These are phyloP conservation scores for Starmerella potacharoeniae DNA, from an alignment of 805 yeast genomes.

Conservation along the genomic window DNA sequence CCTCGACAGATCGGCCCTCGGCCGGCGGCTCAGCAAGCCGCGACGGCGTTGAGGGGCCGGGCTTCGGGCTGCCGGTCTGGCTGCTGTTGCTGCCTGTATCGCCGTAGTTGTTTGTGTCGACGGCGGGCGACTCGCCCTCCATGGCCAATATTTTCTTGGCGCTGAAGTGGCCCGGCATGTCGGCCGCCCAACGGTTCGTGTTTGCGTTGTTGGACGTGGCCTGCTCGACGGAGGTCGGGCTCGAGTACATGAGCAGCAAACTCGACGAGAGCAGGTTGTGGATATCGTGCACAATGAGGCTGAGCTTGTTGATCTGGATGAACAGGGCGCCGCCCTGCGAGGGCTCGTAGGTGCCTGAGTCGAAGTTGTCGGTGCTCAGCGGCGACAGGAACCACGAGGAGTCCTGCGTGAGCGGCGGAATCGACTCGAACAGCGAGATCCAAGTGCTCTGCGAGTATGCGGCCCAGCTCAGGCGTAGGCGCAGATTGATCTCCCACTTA, in stretches of 20 bases:
- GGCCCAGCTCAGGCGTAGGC: conserved; percentile 91
- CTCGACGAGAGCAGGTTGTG: conserved; percentile 25
- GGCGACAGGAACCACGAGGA: conserved; percentile 64
- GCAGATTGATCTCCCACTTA: conserved; percentile 83
- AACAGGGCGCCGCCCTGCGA: conserved; percentile 23
- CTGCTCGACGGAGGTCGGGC: conserved; percentile 13
- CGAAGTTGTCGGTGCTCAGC: conserved; percentile 19
- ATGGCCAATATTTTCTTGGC: neutral
- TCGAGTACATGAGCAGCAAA: conserved; percentile 19
- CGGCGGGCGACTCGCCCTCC: neutral
- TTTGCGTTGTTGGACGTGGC: conserved; percentile 17
- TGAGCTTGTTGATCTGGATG: conserved; percentile 27
- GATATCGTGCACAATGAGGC: conserved; percentile 31
- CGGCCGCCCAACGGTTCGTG: neutral
- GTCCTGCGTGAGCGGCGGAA: conserved; percentile 66
- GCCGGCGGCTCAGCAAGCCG: neutral
- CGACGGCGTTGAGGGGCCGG: neutral
- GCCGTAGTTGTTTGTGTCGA: neutral
- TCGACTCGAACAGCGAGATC: conserved; percentile 67
- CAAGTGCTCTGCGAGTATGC: conserved; percentile 87
- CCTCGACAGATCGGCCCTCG: conserved; percentile 30
- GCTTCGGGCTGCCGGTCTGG: neutral
- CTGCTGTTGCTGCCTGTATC: neutral
- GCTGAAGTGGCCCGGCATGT: neutral
- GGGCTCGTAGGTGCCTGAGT: conserved; percentile 25